phyloP scores from a whole-genome alignment of 345 rosid species.

The Bretschneidera sinensis region DNA sequence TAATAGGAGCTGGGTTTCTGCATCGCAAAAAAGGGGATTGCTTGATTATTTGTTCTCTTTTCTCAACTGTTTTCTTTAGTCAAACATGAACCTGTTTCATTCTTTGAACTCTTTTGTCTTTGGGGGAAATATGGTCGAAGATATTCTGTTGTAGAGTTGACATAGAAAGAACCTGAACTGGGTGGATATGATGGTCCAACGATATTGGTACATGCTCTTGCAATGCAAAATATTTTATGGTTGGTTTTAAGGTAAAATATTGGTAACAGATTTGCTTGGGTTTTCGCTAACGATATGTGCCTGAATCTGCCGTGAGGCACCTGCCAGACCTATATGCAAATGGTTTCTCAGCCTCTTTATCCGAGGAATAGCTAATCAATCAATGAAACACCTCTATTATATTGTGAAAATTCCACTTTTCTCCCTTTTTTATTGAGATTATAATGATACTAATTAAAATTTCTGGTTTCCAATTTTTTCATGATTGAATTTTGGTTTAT shows the following conservation, averaged over 20 bases:
- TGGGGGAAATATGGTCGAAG: not conserved
- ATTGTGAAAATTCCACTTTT: slow-evolving; percentile 1
- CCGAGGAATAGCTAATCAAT: slow-evolving; percentile 20
- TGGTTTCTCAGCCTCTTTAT: not conserved
- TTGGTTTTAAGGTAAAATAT: slow-evolving; percentile 35
- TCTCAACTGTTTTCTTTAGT: no score
- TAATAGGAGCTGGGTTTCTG: no score
- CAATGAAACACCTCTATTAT: slow-evolving; percentile 14
- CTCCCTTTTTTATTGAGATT: not conserved
- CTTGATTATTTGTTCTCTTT: no score
- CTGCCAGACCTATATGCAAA: no score
- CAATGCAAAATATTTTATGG: not conserved
- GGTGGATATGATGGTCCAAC: not conserved
- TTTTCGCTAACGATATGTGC: not conserved
- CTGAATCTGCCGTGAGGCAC: not conserved
- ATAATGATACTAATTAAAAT: not conserved
- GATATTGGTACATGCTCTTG: slow-evolving; percentile 13
- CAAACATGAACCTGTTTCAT: no score
- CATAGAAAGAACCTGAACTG: not conserved
- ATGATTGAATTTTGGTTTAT: no score
- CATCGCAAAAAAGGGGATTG: no score
- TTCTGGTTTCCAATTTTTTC: no score
- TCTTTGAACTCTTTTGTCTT: not conserved
- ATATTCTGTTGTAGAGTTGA: not conserved
- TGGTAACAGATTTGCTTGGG: slow-evolving; percentile 22